Percentiles rank a stretch among this genome's conserved stretches.
phyloP scores from a whole-genome alignment of 768 basidiomycete genomes.

The Auriscalpium microsporum region DNA sequence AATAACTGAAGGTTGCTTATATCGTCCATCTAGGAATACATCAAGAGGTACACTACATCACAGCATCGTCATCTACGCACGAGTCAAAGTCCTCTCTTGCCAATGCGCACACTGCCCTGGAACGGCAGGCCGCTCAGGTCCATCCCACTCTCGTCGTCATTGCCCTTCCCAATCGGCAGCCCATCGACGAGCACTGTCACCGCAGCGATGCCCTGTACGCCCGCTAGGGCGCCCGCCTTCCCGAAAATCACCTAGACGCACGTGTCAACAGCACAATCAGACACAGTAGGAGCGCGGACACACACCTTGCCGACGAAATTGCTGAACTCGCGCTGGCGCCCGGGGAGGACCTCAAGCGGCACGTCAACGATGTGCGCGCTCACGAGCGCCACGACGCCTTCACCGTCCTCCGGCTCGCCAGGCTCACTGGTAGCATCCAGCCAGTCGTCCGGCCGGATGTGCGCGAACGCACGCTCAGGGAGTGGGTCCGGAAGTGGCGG shows the following conservation, averaged over 20 bases:
- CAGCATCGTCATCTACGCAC: background rate
- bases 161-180: background rate
- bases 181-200: conserved; percentile 10
- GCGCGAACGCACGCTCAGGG: conserved; percentile 67
- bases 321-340: conserved; percentile 68
- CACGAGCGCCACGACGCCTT: conserved; percentile 49
- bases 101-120: conserved; percentile 6
- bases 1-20: too few species aligned
- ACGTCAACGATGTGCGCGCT: conserved; percentile 63
- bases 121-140: conserved; percentile 11
- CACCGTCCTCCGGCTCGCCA: conserved; percentile 33
- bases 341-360: conserved; percentile 70
- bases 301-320: conserved; percentile 69
- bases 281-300: background rate
- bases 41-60: background rate
- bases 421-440: conserved; percentile 36
- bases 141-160: background rate
- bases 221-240: conserved; percentile 6
- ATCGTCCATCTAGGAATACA: background rate
- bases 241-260: conserved; percentile 6
- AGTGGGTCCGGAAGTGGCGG: conserved; percentile 55
- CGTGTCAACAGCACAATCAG: background rate
- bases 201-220: conserved; percentile 10
- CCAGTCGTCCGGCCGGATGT: conserved; percentile 67
- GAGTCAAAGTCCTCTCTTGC: background rate